Percentiles rank a stretch among this genome's conserved stretches.
These are phyloP conservation scores for Lobosporangium transversale DNA, from an alignment of 192 early-diverging fungal genomes.

Conservation along the genomic window DNA sequence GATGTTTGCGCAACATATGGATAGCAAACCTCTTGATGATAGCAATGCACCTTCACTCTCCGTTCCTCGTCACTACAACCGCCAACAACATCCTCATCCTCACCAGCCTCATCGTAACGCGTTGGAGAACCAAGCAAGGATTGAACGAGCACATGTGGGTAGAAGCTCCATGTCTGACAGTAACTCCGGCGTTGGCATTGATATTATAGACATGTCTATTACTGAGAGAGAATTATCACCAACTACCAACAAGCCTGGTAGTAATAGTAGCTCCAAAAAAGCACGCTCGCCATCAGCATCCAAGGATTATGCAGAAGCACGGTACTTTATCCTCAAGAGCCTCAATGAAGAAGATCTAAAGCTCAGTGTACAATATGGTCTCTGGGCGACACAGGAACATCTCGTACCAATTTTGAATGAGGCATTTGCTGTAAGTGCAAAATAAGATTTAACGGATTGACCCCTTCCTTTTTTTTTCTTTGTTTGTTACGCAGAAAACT, in stretches of 20 bases:
- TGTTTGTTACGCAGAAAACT: background rate
- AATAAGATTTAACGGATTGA: background rate
- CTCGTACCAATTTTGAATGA: constrained; percentile 59
- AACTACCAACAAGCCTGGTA: constrained; percentile 1
- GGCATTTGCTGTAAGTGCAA: constrained; percentile 45
- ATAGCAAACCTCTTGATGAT: constrained; percentile 7
- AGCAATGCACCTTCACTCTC: background rate
- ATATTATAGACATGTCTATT: no score
- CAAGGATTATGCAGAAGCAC: constrained; percentile 29
- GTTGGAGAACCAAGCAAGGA: constrained; percentile 17
- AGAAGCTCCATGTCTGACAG: constrained; percentile 27
- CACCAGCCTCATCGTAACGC: constrained; percentile 2
- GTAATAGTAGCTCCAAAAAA: constrained; percentile 11
- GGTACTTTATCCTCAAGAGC: constrained; percentile 61
- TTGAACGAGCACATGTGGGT: constrained; percentile 36
- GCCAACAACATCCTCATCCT: background rate
- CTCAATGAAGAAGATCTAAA: constrained; percentile 63
- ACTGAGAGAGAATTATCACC: constrained; percentile 1
- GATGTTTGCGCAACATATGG: background rate
- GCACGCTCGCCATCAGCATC: constrained; percentile 46
- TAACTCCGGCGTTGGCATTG: constrained; percentile 32
- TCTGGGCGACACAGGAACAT: constrained; percentile 63
- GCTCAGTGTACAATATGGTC: constrained; percentile 57
- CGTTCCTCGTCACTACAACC: background rate
- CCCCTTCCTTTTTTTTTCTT: constrained; percentile 4